Percentiles rank a stretch among this genome's conserved stretches.
phyloP scores from a whole-genome alignment of 805 yeast species.

The Wickerhamiella slavikovae region DNA sequence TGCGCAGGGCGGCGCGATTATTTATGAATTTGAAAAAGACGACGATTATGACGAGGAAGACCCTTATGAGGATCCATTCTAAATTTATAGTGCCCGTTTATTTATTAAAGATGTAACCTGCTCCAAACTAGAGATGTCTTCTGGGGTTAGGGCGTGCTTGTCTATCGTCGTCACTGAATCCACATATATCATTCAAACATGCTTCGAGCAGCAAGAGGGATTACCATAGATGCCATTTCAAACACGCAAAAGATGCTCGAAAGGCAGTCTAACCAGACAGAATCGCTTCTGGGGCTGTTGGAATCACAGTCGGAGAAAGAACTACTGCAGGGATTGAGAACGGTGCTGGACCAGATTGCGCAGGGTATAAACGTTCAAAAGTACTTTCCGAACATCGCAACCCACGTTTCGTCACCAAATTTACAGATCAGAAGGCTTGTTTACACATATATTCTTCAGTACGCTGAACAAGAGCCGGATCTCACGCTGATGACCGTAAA shows the following conservation, averaged over 20 bases:
- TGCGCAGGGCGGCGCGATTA: slow-evolving; percentile 78
- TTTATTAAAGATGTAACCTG: neutral
- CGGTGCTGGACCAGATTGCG: slow-evolving; percentile 20
- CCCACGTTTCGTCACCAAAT: slow-evolving; percentile 54
- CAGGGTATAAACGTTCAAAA: slow-evolving; percentile 21
- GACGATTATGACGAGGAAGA: slow-evolving; percentile 98
- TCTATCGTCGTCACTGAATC: neutral
- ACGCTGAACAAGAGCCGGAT: slow-evolving; percentile 71
- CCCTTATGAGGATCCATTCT: slow-evolving; percentile 92
- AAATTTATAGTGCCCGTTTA: neutral
- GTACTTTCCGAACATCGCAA: slow-evolving; percentile 60
- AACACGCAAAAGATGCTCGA: slow-evolving; percentile 43
- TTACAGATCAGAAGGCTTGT: slow-evolving; percentile 55
- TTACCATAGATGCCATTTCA: slow-evolving; percentile 68
- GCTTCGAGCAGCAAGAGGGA: slow-evolving; percentile 58
- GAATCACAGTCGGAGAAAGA: slow-evolving; percentile 53
- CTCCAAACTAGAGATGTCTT: neutral
- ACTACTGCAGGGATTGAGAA: slow-evolving; percentile 36
- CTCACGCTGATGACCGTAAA: slow-evolving; percentile 78
- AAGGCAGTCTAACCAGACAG: slow-evolving; percentile 36
- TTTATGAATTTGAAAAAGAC: slow-evolving; percentile 86
- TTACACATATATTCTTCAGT: slow-evolving; percentile 48
- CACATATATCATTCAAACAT: slow-evolving; percentile 30
- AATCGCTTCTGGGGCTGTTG: slow-evolving; percentile 43
- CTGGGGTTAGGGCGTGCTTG: neutral